Conservation (phyloP, 331 rosid genomes). For the Cydonia oblonga region DNA sequence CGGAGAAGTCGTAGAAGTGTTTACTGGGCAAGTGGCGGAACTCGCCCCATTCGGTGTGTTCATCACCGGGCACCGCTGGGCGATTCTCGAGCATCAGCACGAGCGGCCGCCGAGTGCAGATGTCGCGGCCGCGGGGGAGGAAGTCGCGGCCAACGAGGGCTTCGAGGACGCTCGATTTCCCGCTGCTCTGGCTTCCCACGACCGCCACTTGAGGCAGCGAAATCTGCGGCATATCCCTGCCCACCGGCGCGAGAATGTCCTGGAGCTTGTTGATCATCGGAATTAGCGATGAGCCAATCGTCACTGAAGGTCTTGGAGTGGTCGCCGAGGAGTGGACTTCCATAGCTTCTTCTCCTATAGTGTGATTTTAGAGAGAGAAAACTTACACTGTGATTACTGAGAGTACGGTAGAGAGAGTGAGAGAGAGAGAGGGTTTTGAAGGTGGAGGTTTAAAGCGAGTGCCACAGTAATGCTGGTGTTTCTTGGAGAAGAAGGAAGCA, state of each 20-base stretch:
- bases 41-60: constrained; percentile 22
- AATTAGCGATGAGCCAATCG: constrained; percentile 6
- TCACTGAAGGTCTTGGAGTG: not conserved
- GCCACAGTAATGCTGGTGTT: not conserved
- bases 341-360: constrained; percentile 14
- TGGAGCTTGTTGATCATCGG: constrained; percentile 27
- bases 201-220: not conserved
- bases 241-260: constrained; percentile 17
- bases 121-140: constrained; percentile 26
- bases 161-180: constrained; percentile 33
- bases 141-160: constrained; percentile 35
- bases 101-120: constrained; percentile 31
- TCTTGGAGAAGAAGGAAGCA: not conserved
- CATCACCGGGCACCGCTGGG: constrained; percentile 4
- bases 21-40: constrained; percentile 28
- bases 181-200: constrained; percentile 34
- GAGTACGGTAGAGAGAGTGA: not conserved
- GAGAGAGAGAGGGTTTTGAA: too few species aligned
- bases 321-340: not conserved
- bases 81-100: constrained; percentile 27
- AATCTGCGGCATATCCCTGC: not conserved
- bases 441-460: not conserved
- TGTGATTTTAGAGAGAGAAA: not conserved
- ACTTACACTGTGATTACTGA: not conserved
- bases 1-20: constrained; percentile 23